Conservation (phyloP, 441 rosid species). For the Viola pubescens region DNA sequence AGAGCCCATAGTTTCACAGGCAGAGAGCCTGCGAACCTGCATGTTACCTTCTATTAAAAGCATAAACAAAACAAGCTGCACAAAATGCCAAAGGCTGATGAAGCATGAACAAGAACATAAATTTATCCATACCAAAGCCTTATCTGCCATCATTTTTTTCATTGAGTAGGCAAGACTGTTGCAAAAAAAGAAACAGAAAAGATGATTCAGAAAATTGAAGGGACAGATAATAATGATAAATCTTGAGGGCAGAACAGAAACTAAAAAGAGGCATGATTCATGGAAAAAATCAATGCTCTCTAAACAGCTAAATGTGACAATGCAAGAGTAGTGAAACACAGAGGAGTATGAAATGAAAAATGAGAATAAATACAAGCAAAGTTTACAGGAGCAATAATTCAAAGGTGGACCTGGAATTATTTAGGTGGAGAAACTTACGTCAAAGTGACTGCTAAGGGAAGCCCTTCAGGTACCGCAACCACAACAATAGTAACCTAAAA, state of each 20-base stretch:
- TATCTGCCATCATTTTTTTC: constrained; percentile 99
- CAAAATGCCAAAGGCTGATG: background rate
- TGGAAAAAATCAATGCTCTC: too few species aligned
- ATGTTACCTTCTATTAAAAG: constrained; percentile 17
- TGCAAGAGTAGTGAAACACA: too few species aligned
- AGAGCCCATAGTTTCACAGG: constrained; percentile 99
- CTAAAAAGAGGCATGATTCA: background rate
- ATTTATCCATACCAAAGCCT: constrained; percentile 70
- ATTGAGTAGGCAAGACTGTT: constrained; percentile 95
- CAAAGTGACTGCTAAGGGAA: constrained; percentile 91
- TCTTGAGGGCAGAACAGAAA: background rate
- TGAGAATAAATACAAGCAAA: too few species aligned
- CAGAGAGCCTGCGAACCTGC: constrained; percentile 97
- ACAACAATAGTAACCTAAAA: constrained; percentile 92
- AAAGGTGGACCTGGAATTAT: background rate
- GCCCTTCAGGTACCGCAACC: constrained; percentile 99
- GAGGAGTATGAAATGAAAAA: too few species aligned
- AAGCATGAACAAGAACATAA: constrained; percentile 2
- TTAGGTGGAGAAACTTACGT: constrained; percentile 50
- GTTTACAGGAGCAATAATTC: too few species aligned
- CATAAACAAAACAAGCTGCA: background rate
- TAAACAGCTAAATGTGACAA: too few species aligned
- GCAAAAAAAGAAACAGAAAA: constrained; percentile 1
- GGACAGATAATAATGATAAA: background rate
- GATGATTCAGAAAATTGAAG: constrained; percentile 1